These are phyloP conservation scores for Candida oleophila DNA, from an alignment of 805 yeast genomes.

Conservation along the genomic window DNA sequence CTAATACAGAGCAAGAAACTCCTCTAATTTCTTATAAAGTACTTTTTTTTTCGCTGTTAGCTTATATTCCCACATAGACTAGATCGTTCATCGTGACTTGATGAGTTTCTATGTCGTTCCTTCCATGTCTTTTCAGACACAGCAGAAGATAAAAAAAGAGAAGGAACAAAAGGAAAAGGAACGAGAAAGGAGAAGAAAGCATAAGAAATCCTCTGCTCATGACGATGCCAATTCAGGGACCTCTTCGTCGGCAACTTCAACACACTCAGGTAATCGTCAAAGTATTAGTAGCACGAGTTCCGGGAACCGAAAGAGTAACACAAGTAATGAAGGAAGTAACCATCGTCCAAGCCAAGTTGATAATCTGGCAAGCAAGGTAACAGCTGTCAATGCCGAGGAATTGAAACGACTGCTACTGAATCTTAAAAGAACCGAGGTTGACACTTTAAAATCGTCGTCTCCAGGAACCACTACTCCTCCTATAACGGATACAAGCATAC, in stretches of 20 bases:
- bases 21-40: too few relatives aligned
- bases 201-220: not conserved
- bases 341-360: not conserved
- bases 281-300: not conserved
- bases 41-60: too few relatives aligned
- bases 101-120: conserved; percentile 43
- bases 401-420: conserved; percentile 1
- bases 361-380: not conserved
- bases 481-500: not conserved
- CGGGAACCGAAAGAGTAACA: not conserved
- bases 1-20: too few relatives aligned
- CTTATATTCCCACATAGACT: not conserved
- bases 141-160: conserved; percentile 32
- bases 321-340: not conserved
- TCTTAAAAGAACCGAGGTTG: not conserved
- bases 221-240: not conserved
- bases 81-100: not conserved
- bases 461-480: not conserved
- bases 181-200: not conserved
- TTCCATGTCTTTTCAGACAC: conserved; percentile 39
- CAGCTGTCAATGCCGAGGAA: conserved; percentile 1
- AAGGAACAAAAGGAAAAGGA: conserved; percentile 17
- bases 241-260: not conserved
- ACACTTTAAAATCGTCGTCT: not conserved
- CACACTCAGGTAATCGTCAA: not conserved